A percentile compares a stretch with the other conserved stretches of the same genome.
Conservation (phyloP, 1,284 basidiomycete species). For the Ustilago curta region DNA sequence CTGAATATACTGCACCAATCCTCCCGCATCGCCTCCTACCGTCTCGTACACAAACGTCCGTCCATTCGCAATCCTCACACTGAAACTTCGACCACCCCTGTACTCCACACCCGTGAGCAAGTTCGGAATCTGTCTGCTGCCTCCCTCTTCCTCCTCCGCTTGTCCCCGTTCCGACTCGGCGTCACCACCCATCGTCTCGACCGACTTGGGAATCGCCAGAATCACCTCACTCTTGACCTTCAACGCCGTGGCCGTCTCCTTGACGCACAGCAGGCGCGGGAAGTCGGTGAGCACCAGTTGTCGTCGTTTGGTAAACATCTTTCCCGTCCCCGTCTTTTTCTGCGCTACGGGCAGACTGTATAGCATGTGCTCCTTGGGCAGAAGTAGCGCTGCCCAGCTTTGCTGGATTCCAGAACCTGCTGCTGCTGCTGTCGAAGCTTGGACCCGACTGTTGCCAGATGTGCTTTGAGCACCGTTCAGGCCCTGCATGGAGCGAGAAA, state of each 20-base stretch:
- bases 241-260: slow-evolving; percentile 69
- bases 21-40: slow-evolving; percentile 54
- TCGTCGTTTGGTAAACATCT: slow-evolving; percentile 70
- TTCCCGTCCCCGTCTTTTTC: slow-evolving; percentile 56
- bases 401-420: slow-evolving; percentile 17
- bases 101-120: slow-evolving; percentile 50
- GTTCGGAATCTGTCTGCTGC: slow-evolving; percentile 35
- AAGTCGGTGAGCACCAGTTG: slow-evolving; percentile 73
- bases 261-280: slow-evolving; percentile 73
- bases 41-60: slow-evolving; percentile 58
- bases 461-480: neutral
- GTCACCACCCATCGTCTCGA: slow-evolving; percentile 26
- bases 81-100: slow-evolving; percentile 40
- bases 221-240: slow-evolving; percentile 72
- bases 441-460: slow-evolving; percentile 9
- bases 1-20: slow-evolving; percentile 54
- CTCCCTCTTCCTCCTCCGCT: slow-evolving; percentile 6
- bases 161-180: neutral
- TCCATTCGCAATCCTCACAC: slow-evolving; percentile 45
- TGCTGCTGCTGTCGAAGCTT: slow-evolving; percentile 7
- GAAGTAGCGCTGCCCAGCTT: slow-evolving; percentile 57
- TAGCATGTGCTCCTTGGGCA: slow-evolving; percentile 61
- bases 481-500: slow-evolving; percentile 28
- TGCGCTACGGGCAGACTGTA: slow-evolving; percentile 61
- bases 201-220: slow-evolving; percentile 60